These are phyloP conservation scores for Plasmopara viticola DNA, from an alignment of 352 stramenopile genomes.

Conservation along the genomic window DNA sequence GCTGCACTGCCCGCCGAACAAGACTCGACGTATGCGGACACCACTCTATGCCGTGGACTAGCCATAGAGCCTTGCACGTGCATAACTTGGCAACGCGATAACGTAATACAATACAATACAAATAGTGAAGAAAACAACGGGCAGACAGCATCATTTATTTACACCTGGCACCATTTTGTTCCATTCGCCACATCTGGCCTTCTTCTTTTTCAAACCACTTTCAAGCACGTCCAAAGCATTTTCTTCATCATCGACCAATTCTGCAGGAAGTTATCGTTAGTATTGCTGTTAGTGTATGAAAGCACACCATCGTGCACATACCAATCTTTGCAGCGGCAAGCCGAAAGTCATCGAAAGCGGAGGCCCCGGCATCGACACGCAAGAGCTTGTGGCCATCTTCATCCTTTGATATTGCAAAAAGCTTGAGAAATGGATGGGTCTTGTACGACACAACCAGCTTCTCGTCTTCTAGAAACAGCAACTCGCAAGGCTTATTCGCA, in stretches of 20 bases:
- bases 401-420: constrained; percentile 39
- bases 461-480: constrained; percentile 41
- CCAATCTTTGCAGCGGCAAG: constrained; percentile 43
- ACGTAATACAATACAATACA: too few species aligned
- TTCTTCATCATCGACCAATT: constrained; percentile 39
- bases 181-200: constrained; percentile 48
- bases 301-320: constrained; percentile 14
- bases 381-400: constrained; percentile 17
- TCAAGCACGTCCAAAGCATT: constrained; percentile 53
- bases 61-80: too few species aligned
- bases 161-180: constrained; percentile 29
- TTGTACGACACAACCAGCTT: constrained; percentile 53
- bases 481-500: constrained; percentile 40
- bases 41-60: too few species aligned
- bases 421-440: constrained; percentile 48
- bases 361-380: constrained; percentile 13
- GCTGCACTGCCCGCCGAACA: too few species aligned
- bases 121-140: too few species aligned
- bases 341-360: constrained; percentile 38
- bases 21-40: too few species aligned
- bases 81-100: too few species aligned
- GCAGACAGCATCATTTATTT: constrained; percentile 11
- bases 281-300: not conserved
- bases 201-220: constrained; percentile 77
- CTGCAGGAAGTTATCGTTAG: constrained; percentile 21